These are phyloP conservation scores for Rubus idaeus DNA, from an alignment of 306 rosid genomes.

Conservation along the genomic window DNA sequence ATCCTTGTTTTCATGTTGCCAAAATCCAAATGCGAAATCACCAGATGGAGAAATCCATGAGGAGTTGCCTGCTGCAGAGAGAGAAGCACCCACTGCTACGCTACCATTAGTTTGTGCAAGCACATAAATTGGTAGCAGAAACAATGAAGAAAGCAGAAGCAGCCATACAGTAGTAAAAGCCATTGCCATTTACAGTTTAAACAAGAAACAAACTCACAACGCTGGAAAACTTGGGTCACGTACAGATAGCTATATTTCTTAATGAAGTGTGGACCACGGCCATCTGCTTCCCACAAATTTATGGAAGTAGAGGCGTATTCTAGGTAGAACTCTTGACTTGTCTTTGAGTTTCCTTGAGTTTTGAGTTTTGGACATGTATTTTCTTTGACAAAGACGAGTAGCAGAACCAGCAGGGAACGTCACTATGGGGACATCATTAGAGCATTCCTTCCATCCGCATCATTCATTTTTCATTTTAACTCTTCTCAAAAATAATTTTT, in stretches of 20 bases:
- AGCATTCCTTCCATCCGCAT: too few relatives aligned
- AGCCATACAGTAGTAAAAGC: not conserved
- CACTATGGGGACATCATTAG: not conserved
- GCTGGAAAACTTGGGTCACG: too few relatives aligned
- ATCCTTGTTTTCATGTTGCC: not conserved
- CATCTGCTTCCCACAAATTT: too few relatives aligned
- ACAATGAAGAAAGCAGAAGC: constrained; percentile 12
- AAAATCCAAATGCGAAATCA: constrained; percentile 62
- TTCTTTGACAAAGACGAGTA: not conserved
- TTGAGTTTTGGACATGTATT: too few relatives aligned
- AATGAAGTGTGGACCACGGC: too few relatives aligned
- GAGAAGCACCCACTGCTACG: constrained; percentile 28
- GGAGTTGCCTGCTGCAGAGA: constrained; percentile 29
- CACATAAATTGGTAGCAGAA: constrained; percentile 28
- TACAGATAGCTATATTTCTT: too few relatives aligned
- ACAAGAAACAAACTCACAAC: too few relatives aligned
- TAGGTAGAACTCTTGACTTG: not conserved
- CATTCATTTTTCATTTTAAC: too few relatives aligned
- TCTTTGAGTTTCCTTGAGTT: not conserved
- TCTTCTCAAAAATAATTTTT: too few relatives aligned
- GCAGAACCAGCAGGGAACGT: not conserved
- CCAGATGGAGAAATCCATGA: constrained; percentile 41
- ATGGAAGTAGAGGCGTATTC: not conserved
- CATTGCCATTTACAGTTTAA: not conserved
- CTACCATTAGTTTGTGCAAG: constrained; percentile 31